Conservation (phyloP, 345 rosid species). For the Rhodamnia argentea region DNA sequence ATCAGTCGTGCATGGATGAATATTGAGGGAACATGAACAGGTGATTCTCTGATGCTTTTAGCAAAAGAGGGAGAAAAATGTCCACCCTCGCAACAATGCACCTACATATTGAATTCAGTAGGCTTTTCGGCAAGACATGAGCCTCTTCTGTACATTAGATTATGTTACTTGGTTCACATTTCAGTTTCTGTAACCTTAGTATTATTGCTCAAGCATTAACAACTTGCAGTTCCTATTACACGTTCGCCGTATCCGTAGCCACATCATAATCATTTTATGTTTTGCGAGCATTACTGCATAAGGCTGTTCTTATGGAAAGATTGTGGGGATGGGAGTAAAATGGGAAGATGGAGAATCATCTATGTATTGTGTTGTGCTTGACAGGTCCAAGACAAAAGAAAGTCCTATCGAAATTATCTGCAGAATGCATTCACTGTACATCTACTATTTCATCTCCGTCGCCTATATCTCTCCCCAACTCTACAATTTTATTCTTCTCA, state of each 20-base stretch:
- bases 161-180: not conserved
- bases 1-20: not conserved
- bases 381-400: not conserved
- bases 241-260: not conserved
- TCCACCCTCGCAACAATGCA: not conserved
- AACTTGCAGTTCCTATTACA: not conserved
- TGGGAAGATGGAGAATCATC: not conserved
- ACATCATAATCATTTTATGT: not conserved
- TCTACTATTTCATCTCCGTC: not conserved
- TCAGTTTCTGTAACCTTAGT: not conserved
- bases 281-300: not conserved
- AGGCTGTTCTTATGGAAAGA: not conserved
- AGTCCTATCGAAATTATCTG: not conserved
- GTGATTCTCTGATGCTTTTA: not conserved
- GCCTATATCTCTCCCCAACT: not conserved
- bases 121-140: not conserved
- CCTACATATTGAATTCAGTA: not conserved
- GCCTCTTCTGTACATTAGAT: not conserved
- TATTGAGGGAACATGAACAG: not conserved
- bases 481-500: conserved; percentile 6
- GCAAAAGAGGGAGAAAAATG: not conserved
- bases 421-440: not conserved
- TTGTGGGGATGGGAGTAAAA: not conserved
- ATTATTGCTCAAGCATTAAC: not conserved
- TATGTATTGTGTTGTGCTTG: not conserved